Conservation (phyloP, 768 basidiomycete genomes). For the Suillus lakei region DNA sequence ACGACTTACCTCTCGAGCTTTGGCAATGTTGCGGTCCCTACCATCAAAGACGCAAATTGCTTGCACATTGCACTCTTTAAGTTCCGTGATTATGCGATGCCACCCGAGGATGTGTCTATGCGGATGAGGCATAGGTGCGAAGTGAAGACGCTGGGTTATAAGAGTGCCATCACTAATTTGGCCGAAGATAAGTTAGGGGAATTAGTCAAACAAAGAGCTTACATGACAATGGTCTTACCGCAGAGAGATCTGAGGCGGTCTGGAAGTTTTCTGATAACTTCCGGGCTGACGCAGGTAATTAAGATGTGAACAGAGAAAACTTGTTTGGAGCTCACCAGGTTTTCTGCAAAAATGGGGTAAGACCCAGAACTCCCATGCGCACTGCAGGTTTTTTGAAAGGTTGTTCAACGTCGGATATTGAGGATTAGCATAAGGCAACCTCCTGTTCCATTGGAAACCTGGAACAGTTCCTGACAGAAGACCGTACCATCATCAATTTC, state of each 20-base stretch:
- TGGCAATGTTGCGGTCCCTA: slow-evolving; percentile 65
- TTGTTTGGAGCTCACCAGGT: slow-evolving; percentile 49
- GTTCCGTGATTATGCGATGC: slow-evolving; percentile 70
- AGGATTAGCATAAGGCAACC: neutral
- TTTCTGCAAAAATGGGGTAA: slow-evolving; percentile 72
- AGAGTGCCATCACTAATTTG: slow-evolving; percentile 78
- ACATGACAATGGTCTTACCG: slow-evolving; percentile 81
- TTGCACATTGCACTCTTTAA: slow-evolving; percentile 57
- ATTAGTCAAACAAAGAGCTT: slow-evolving; percentile 26
- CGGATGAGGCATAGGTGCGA: slow-evolving; percentile 63
- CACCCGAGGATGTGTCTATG: slow-evolving; percentile 79
- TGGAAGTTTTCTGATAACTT: slow-evolving; percentile 65
- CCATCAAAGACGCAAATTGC: slow-evolving; percentile 86
- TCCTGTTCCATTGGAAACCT: neutral
- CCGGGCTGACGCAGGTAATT: slow-evolving; percentile 49
- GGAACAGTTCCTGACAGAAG: neutral
- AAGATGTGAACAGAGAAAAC: neutral
- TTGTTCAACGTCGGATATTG: neutral
- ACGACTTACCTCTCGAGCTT: slow-evolving; percentile 65
- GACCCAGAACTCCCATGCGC: slow-evolving; percentile 72
- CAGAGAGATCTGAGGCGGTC: slow-evolving; percentile 61
- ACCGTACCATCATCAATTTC: slow-evolving; percentile 2
- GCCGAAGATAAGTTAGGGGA: slow-evolving; percentile 13
- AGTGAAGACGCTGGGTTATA: slow-evolving; percentile 83
- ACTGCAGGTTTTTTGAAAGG: neutral